These are phyloP conservation scores for Heliosperma pusillum DNA, from an alignment of 148 eudicot species.

Conservation along the genomic window DNA sequence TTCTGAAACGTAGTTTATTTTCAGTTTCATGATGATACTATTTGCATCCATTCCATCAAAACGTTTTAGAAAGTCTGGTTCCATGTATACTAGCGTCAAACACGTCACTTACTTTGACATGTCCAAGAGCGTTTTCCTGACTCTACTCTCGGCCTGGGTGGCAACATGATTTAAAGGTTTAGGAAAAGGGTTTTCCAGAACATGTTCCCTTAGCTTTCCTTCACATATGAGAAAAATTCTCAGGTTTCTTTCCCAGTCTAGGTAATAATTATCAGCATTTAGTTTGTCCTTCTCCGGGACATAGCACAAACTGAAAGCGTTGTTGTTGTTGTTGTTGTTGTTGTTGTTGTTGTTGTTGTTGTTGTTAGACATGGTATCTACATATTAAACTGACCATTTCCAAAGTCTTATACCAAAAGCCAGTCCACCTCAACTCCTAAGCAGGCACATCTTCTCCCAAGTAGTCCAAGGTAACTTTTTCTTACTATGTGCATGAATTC, in stretches of 20 bases:
- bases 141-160: too few species aligned
- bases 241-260: conserved; percentile 6
- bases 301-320: not conserved
- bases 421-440: too few species aligned
- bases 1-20: not conserved
- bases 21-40: not conserved
- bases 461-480: too few species aligned
- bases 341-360: too few species aligned
- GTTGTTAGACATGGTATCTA: too few species aligned
- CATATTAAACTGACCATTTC: too few species aligned
- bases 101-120: not conserved
- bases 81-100: not conserved
- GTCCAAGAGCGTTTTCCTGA: not conserved
- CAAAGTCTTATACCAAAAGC: too few species aligned
- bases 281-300: not conserved
- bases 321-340: not conserved
- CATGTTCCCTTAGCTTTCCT: conserved; percentile 2
- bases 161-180: too few species aligned
- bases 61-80: not conserved
- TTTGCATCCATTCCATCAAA: not conserved
- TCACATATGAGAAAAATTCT: conserved; percentile 12
- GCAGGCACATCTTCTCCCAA: too few species aligned
- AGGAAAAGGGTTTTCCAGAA: not conserved
- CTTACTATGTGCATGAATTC: too few species aligned
- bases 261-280: too few species aligned